phyloP scores from a whole-genome alignment of 768 basidiomycete species.

The Boletellus ananas region DNA sequence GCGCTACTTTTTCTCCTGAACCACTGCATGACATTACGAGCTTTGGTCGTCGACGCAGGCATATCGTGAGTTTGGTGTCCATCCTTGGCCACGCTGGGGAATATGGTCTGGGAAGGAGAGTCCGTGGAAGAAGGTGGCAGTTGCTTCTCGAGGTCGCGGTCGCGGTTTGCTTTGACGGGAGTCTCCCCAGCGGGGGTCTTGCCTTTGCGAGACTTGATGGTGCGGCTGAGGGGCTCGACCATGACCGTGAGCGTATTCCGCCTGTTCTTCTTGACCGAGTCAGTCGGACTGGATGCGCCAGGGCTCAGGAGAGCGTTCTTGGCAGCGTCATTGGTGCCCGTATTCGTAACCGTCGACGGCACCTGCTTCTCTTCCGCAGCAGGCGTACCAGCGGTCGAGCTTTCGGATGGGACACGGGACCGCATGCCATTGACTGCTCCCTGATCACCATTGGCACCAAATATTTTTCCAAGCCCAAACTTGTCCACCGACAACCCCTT shows the following conservation, averaged over 20 bases:
- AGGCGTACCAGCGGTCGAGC: constrained; percentile 26
- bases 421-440: constrained; percentile 29
- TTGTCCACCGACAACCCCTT: constrained; percentile 77
- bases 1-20: constrained; percentile 73
- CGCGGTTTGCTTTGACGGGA: constrained; percentile 44
- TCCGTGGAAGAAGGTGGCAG: constrained; percentile 27
- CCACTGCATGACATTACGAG: constrained; percentile 98
- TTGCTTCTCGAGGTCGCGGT: constrained; percentile 35
- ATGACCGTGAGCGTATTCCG: constrained; percentile 86
- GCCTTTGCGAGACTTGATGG: constrained; percentile 34
- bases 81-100: constrained; percentile 27
- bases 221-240: constrained; percentile 70
- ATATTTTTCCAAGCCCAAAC: constrained; percentile 74
- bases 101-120: constrained; percentile 28
- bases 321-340: constrained; percentile 17
- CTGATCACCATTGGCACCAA: constrained; percentile 44
- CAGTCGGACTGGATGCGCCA: constrained; percentile 23
- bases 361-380: constrained; percentile 18
- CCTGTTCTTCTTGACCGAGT: constrained; percentile 53
- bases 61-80: constrained; percentile 35
- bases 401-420: constrained; percentile 44
- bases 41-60: constrained; percentile 79
- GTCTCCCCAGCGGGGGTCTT: constrained; percentile 32
- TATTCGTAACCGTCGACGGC: constrained; percentile 1
- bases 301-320: constrained; percentile 37